A percentile compares a stretch with the other conserved stretches of the same genome.
Conservation (phyloP, 2,329 filamentous ascomycete genomes). For the Aspergillus quadrilineatus region DNA sequence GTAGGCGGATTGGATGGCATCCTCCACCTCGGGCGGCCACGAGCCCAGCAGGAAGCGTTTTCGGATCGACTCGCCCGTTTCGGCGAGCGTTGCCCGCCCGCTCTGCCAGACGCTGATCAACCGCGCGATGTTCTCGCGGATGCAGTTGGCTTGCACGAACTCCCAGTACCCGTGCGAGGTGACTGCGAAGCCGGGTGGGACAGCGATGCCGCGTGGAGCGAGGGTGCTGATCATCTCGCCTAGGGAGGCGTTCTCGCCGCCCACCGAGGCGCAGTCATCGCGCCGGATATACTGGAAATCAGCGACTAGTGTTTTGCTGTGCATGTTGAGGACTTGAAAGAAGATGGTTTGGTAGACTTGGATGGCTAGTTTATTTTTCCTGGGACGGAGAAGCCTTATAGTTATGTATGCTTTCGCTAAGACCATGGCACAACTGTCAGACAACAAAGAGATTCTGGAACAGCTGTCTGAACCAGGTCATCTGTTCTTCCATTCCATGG, state of each 20-base stretch:
- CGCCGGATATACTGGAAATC: conserved; percentile 13
- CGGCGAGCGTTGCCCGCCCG: conserved; percentile 23
- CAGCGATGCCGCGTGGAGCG: conserved; percentile 27
- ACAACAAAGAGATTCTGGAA: too few species aligned
- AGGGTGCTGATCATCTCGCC: conserved; percentile 41
- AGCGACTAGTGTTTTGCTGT: background rate
- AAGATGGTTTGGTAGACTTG: too few species aligned
- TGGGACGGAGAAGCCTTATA: too few species aligned
- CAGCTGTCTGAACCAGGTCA: too few species aligned
- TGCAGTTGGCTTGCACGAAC: conserved; percentile 34
- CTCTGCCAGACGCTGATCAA: conserved; percentile 22
- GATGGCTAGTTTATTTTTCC: too few species aligned
- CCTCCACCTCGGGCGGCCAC: conserved; percentile 32
- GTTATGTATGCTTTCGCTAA: too few species aligned
- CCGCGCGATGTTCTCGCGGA: conserved; percentile 29
- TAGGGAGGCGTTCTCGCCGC: conserved; percentile 43
- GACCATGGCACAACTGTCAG: too few species aligned
- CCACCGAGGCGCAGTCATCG: conserved; percentile 28
- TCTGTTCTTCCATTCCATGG: too few species aligned
- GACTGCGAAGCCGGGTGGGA: conserved; percentile 39
- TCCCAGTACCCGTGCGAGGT: conserved; percentile 37
- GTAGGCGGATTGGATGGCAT: conserved; percentile 31
- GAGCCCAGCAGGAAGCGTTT: conserved; percentile 32
- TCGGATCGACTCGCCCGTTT: conserved; percentile 32
- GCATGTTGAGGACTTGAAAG: background rate